Base-by-base conservation (phyloP, 2,329 filamentous ascomycete species). In the Sphaceloma murrayae region DNA sequence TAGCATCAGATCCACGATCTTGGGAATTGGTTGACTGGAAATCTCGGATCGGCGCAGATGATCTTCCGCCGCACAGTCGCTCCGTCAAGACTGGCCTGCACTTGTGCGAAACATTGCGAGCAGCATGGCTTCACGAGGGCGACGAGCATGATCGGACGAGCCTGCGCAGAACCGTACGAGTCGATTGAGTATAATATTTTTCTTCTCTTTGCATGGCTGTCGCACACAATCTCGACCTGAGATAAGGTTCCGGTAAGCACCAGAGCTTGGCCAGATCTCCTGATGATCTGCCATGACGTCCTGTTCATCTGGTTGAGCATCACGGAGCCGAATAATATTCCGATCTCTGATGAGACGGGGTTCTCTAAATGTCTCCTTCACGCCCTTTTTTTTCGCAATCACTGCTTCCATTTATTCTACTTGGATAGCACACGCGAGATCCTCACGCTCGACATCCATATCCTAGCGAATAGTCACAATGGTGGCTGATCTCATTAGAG, bases 401-500 rank as follows among this genome's bases (percentile, higher is more conserved):
- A n/a, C n/a, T n/a, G n/a, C n/a, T n/a, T n/a, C n/a, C n/a, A n/a
- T n/a, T n/a, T n/a, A n/a, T n/a, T n/a, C n/a, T n/a, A n/a, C n/a
- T n/a, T n/a, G n/a, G n/a, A n/a, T n/a, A n/a, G n/a, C n/a, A n/a
- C n/a, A n/a, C n/a, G n/a, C n/a, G n/a, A n/a, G n/a, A n/a, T n/a
- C n/a, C n/a, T n/a, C n/a, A n/a, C n/a, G n/a, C n/a, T n/a, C n/a
- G n/a, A n/a, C n/a, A n/a, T n/a, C n/a, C n/a, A n/a, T n/a, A n/a
- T n/a, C 11, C 7, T 11, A 27, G 7, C n/a, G 8, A 4, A 40
- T 30, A 22, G 24, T 26, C 21, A 40, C 13, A n/a, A 46, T 30
- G 18, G 48, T 48, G 38, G 38, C 44, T 33, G 62, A 66, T 32
- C 54, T 68, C 32, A 55, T 72, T 18, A 63, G 65, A n/a, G 67